Evolutionary conservation across 2,329 filamentous ascomycete genomes (phyloP).

Genomic region (Ceratocystis eucalypticola): DNA sequence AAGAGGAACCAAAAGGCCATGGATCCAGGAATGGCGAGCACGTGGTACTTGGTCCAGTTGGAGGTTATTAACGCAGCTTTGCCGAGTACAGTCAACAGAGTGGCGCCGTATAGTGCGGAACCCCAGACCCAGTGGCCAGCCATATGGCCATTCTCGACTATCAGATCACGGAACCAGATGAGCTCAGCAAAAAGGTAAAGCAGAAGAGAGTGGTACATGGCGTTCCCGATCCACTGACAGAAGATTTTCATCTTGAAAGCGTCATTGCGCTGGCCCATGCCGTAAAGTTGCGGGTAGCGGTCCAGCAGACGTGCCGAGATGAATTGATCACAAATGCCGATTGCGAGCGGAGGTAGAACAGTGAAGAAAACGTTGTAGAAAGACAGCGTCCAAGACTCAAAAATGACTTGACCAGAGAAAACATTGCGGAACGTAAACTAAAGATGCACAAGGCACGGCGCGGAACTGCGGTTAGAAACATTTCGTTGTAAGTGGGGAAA

Average conservation of each 20-base stretch:
- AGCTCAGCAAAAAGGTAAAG: constrained; percentile 76
- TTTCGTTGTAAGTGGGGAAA: no score
- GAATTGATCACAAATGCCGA: constrained; percentile 96
- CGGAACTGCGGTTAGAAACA: neutral
- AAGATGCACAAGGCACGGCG: neutral
- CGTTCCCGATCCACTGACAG: constrained; percentile 81
- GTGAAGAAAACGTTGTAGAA: constrained; percentile 99
- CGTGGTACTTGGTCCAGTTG: constrained; percentile 97
- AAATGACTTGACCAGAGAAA: constrained; percentile 95
- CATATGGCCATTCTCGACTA: constrained; percentile 62
- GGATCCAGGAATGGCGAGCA: constrained; percentile 87
- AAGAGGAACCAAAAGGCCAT: constrained; percentile 86
- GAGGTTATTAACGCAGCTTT: constrained; percentile 92
- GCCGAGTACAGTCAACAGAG: constrained; percentile 82
- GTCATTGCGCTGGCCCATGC: constrained; percentile 77
- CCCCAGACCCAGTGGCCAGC: constrained; percentile 98
- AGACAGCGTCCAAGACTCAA: constrained; percentile 97
- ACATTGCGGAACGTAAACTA: constrained; percentile 96
- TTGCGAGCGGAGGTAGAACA: constrained; percentile 77
- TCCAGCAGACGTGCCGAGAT: constrained; percentile 88
- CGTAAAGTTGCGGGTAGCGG: constrained; percentile 90
- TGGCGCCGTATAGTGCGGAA: constrained; percentile 82
- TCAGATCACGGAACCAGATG: constrained; percentile 70
- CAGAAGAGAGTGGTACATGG: constrained; percentile 87
- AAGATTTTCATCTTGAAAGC: constrained; percentile 94